Conservation (phyloP, 352 stramenopile genomes). For the Globisporangium spiculum region DNA sequence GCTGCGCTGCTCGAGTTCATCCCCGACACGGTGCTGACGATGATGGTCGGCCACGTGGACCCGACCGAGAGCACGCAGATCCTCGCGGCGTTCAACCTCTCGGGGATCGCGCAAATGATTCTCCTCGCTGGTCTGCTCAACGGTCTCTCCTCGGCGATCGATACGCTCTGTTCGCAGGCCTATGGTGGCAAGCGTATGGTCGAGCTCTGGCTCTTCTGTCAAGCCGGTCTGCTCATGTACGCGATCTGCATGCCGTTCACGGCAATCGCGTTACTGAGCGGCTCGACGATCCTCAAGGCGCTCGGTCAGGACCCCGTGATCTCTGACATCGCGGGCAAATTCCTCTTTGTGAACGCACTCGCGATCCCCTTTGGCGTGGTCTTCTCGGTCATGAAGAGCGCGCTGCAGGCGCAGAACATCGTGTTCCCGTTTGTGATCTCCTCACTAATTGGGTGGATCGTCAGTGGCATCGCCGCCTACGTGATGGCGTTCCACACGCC, state of each 20-base stretch:
- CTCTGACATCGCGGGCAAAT: neutral
- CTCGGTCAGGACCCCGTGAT: neutral
- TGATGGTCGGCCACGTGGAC: neutral
- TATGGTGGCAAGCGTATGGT: conserved; percentile 54
- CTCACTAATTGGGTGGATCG: neutral
- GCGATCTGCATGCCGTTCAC: neutral
- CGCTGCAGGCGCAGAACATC: neutral
- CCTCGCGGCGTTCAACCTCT: neutral
- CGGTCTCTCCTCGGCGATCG: conserved; percentile 57
- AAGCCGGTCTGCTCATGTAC: neutral
- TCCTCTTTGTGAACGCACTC: neutral
- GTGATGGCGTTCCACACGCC: neutral
- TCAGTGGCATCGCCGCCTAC: neutral
- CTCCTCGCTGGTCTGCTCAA: neutral
- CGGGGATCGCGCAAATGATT: neutral
- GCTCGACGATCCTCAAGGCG: neutral
- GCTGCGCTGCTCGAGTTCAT: neutral
- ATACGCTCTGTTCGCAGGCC: conserved; percentile 74
- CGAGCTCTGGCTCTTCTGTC: conserved; percentile 58
- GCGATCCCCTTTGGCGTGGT: neutral
- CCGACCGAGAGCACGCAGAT: neutral
- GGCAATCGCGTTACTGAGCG: neutral
- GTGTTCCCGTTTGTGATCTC: neutral
- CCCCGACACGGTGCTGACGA: neutral
- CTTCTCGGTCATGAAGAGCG: neutral